Evolutionary conservation across 257 asterid species (phyloP), one percentile per base, ranked within the genome.

Genomic region (Solanum infundibuliforme): DNA sequence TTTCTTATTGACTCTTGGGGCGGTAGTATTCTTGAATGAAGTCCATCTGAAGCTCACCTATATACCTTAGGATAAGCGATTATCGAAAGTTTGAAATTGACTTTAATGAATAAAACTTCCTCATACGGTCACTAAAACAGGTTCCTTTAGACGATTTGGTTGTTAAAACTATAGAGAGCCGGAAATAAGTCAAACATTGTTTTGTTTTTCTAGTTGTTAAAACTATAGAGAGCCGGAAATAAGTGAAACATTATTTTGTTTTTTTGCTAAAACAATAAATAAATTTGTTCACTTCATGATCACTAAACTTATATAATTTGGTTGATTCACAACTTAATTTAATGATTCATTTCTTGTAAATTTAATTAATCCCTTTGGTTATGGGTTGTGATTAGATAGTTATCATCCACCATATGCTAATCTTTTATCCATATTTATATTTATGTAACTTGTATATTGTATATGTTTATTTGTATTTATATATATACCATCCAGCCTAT

Each of bases 401-500:
- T 74, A 38, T 13, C 55, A 75, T 75, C 83, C 34, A 12, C 55
- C 55, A 75, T 29, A 39, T 76, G 12, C 35, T 18, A 79, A 79
- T 25, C 1, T 27, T 27, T 43, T 8, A 8, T 43, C 21, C 14
- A 43, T 13, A 77, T 36, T 34, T 12, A 39, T 12, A 76, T 35
- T 36, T 13, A 35, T 35, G 27, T 84, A 62, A 83, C 41, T 25
- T 25, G 36, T 86, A 69, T 77, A 69, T 68, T 32, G 13, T 8
- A 55, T 27, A 55, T 18, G 41, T 20, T 21, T 13, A 87, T 66
- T n/a, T 75, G n/a, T 29, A 21, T 20, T 74, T 62, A 10, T 62
- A 2, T 20, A 29, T 82, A 71, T 74, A 81, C 91, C 87, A 85
- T 39, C 90, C 89, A 65, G 13, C 89, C 90, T 76, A 83, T 83